Conservation (phyloP, 257 asterid species). For the Nicotiana obtusifolia region DNA sequence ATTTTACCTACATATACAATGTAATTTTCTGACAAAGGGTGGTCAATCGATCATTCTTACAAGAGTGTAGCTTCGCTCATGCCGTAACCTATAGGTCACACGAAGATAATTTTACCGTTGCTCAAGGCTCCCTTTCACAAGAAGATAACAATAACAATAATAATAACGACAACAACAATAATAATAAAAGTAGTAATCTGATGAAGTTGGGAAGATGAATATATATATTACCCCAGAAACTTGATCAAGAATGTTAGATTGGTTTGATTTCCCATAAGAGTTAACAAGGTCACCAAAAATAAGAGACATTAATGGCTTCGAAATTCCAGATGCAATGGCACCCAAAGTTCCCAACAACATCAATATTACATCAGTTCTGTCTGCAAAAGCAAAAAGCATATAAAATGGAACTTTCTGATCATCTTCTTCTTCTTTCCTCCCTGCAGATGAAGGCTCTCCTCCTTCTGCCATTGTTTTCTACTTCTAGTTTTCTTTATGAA, state of each 20-base stretch:
- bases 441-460: not conserved
- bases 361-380: constrained; percentile 24
- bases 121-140: too few species aligned
- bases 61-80: too few species aligned
- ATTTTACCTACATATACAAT: too few species aligned
- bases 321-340: constrained; percentile 34
- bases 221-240: constrained; percentile 20
- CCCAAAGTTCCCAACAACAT: constrained; percentile 39
- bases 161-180: too few species aligned
- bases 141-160: too few species aligned
- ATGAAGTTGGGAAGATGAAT: not conserved
- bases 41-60: too few species aligned
- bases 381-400: constrained; percentile 31
- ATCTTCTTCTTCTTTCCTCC: not conserved
- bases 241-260: constrained; percentile 18
- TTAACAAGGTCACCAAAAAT: constrained; percentile 27
- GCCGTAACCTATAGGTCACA: too few species aligned
- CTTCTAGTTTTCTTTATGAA: not conserved
- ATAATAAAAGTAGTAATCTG: too few species aligned
- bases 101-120: too few species aligned
- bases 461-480: not conserved
- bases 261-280: constrained; percentile 20
- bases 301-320: constrained; percentile 34
- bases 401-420: constrained; percentile 14
- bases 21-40: too few species aligned